Conservation (phyloP, 2,329 filamentous ascomycete genomes). For the Aspergillus clavatus region DNA sequence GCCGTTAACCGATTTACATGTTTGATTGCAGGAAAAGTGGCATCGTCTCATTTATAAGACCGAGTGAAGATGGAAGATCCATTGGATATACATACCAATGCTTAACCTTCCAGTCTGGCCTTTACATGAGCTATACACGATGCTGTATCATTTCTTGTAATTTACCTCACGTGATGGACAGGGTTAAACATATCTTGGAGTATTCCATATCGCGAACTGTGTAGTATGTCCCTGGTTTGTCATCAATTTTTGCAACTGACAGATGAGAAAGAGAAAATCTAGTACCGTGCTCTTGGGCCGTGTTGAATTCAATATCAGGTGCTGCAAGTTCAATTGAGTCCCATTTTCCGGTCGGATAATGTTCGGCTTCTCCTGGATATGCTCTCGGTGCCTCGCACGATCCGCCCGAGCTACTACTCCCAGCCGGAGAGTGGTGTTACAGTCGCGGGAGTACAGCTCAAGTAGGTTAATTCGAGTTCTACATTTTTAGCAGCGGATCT, state of each 20-base stretch:
- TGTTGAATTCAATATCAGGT: too few species aligned
- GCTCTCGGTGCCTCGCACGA: constrained; percentile 44
- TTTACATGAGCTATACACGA: constrained; percentile 27
- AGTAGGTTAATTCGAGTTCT: constrained; percentile 23
- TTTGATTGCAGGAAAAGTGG: too few species aligned
- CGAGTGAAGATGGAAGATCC: not conserved
- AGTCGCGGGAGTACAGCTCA: constrained; percentile 25
- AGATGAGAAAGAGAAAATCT: too few species aligned
- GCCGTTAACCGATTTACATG: not conserved
- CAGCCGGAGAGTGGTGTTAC: constrained; percentile 19
- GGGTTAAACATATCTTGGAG: too few species aligned
- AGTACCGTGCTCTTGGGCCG: too few species aligned
- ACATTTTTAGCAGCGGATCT: constrained; percentile 16
- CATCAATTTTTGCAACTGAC: too few species aligned
- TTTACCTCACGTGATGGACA: constrained; percentile 9
- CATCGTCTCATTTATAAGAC: not conserved
- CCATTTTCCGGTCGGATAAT: constrained; percentile 22
- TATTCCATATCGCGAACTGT: too few species aligned
- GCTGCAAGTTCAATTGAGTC: not conserved
- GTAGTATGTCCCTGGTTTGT: too few species aligned
- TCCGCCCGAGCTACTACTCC: constrained; percentile 30
- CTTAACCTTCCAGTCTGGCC: constrained; percentile 29
- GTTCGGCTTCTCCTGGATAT: constrained; percentile 42
- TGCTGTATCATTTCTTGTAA: constrained; percentile 1
- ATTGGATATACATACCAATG: not conserved